Evolutionary conservation across 2,329 filamentous ascomycete genomes (phyloP).

Genomic region (Venturia carpophila): DNA sequence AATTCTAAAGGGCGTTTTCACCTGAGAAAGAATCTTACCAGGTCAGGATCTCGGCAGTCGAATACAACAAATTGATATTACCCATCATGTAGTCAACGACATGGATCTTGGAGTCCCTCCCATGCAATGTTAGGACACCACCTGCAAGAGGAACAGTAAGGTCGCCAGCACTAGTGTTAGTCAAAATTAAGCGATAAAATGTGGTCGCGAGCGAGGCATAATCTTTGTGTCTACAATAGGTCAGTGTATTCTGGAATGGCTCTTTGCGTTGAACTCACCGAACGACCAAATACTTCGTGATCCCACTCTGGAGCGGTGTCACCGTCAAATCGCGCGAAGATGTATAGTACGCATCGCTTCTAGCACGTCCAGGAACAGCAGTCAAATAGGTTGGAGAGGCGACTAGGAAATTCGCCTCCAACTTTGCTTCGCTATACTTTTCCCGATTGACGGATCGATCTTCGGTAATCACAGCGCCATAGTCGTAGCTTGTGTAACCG

Average conservation of each 20-base stretch:
- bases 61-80: conserved; percentile 54
- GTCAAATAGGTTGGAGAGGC: conserved; percentile 63
- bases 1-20: background rate
- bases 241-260: background rate
- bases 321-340: conserved; percentile 45
- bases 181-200: conserved; percentile 55
- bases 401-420: conserved; percentile 66
- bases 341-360: conserved; percentile 27
- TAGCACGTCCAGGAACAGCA: conserved; percentile 28
- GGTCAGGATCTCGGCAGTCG: conserved; percentile 60
- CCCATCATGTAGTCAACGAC: conserved; percentile 60
- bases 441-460: conserved; percentile 60
- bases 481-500: conserved; percentile 50
- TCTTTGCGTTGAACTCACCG: conserved; percentile 19
- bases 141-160: conserved; percentile 53
- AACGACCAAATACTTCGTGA: conserved; percentile 57
- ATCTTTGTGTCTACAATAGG: conserved; percentile 48
- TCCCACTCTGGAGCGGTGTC: conserved; percentile 53
- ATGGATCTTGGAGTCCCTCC: conserved; percentile 60
- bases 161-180: conserved; percentile 35
- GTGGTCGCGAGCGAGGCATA: conserved; percentile 53
- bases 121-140: conserved; percentile 49
- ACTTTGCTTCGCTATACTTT: conserved; percentile 73
- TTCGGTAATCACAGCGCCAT: conserved; percentile 58
- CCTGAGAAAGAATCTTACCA: conserved; percentile 30